Percentiles rank a stretch among this genome's conserved stretches.
These are phyloP conservation scores for Acanthamoeba lenticulata DNA, from an alignment of 208 protist genomes.

Conservation along the genomic window DNA sequence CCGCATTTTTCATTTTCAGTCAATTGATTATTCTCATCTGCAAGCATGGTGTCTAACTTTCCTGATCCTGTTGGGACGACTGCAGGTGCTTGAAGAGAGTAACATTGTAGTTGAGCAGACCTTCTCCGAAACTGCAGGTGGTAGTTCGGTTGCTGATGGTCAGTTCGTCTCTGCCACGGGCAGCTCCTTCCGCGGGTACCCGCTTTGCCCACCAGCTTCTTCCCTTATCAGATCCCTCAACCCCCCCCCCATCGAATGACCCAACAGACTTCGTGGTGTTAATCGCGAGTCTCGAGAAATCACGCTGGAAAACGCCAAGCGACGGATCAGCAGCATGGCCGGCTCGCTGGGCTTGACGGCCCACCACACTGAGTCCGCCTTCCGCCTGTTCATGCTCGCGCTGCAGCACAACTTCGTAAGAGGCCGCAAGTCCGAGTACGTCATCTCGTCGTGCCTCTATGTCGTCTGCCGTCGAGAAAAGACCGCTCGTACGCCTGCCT, in stretches of 20 bases:
- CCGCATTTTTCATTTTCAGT: neutral
- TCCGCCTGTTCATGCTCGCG: slow-evolving; percentile 74
- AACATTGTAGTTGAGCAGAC: slow-evolving; percentile 81
- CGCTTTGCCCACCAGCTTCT: neutral
- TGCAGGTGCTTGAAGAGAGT: slow-evolving; percentile 78
- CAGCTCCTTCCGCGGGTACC: neutral
- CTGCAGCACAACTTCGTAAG: slow-evolving; percentile 84
- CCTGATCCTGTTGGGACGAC: no score
- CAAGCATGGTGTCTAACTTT: neutral
- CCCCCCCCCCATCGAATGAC: neutral
- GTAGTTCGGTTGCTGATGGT: slow-evolving; percentile 75
- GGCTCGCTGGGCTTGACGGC: slow-evolving; percentile 75
- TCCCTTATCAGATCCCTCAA: neutral
- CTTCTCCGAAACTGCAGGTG: slow-evolving; percentile 75
- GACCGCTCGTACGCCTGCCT: slow-evolving; percentile 68
- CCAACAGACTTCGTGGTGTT: neutral
- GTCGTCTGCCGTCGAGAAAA: slow-evolving; percentile 87
- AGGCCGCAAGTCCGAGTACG: slow-evolving; percentile 71
- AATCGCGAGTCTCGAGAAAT: slow-evolving; percentile 52
- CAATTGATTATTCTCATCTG: neutral
- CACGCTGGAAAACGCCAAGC: slow-evolving; percentile 61
- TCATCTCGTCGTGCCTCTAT: slow-evolving; percentile 90
- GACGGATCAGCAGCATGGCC: slow-evolving; percentile 79
- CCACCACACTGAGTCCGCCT: slow-evolving; percentile 82
- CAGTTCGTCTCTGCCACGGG: slow-evolving; percentile 79